Evolutionary conservation across 2,329 filamentous ascomycete genomes (phyloP).

Genomic region (Penicillium sp.): DNA sequence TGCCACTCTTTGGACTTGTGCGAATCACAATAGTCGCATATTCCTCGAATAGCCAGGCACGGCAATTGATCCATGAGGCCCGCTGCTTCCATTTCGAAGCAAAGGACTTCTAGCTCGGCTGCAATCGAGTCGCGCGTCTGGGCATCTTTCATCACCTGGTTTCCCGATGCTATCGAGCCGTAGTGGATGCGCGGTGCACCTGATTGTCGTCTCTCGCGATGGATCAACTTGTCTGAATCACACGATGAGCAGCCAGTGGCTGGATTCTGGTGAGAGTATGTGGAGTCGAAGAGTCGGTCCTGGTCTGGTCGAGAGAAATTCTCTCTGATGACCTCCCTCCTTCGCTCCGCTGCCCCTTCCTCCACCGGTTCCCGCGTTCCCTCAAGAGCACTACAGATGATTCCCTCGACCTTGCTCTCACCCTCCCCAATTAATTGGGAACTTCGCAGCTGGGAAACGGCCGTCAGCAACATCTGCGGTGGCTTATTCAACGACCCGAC

Average conservation of each 20-base stretch:
- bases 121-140: background rate
- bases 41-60: background rate
- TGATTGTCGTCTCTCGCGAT: background rate
- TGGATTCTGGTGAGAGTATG: background rate
- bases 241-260: background rate
- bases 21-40: background rate
- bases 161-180: background rate
- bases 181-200: background rate
- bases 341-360: background rate
- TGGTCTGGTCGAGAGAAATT: conserved; percentile 1
- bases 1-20: conserved; percentile 18
- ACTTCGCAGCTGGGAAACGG: background rate
- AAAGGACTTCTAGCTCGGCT: background rate
- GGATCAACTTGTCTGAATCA: background rate
- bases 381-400: background rate
- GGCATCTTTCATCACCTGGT: background rate
- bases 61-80: background rate
- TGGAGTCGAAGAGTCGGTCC: background rate
- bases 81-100: background rate
- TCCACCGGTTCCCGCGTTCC: background rate
- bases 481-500: background rate
- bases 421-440: background rate
- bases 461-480: background rate
- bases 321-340: background rate
- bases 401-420: background rate